A percentile compares a stretch with the other conserved stretches of the same genome.
Evolutionary conservation across 2,329 filamentous ascomycete genomes (phyloP).

Genomic region (Sclerotinia glacialis): DNA sequence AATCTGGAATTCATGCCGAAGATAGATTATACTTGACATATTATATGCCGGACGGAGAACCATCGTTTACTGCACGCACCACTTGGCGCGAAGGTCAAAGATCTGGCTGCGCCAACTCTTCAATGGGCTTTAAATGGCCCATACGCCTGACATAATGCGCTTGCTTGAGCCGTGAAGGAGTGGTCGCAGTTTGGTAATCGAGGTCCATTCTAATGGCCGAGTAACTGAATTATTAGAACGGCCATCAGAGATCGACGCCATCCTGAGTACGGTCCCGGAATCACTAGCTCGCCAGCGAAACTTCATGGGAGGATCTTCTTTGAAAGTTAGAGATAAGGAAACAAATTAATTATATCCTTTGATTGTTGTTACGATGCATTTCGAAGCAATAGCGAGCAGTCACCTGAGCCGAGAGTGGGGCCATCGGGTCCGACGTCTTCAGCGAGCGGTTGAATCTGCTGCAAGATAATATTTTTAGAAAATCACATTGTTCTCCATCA

Average conservation of each 20-base stretch:
- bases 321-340: neutral
- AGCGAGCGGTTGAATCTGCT: no score
- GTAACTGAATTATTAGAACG: neutral
- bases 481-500: no score
- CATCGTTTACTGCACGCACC: neutral
- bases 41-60: neutral
- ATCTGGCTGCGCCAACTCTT: neutral
- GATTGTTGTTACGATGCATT: neutral
- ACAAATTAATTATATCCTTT: neutral
- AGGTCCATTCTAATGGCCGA: no score
- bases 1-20: fast-evolving
- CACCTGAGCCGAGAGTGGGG: neutral
- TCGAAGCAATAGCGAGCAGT: neutral
- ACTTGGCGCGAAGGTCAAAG: neutral
- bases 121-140: neutral
- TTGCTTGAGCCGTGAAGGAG: neutral
- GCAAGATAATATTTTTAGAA: neutral
- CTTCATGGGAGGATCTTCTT: neutral
- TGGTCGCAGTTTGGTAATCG: neutral
- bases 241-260: neutral
- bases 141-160: neutral
- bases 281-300: neutral
- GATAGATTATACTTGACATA: fast-evolving
- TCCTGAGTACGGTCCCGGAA: neutral
- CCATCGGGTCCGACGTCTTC: no score